These are phyloP conservation scores for Candida germanica DNA, from an alignment of 805 yeast genomes.

Conservation along the genomic window DNA sequence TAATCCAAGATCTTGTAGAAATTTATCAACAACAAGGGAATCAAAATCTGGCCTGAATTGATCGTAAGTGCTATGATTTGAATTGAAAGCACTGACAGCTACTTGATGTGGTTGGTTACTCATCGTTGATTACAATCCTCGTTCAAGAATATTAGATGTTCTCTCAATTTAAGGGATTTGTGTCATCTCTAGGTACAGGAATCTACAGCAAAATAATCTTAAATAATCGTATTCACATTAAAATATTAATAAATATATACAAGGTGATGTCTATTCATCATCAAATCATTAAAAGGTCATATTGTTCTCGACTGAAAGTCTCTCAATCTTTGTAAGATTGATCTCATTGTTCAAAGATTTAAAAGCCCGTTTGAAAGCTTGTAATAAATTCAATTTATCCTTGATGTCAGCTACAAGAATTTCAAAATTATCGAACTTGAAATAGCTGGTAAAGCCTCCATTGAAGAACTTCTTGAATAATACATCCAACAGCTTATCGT, in stretches of 20 bases:
- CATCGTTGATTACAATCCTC: too few species aligned
- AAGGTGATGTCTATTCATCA: neutral
- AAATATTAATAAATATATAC: neutral
- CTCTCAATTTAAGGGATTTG: too few species aligned
- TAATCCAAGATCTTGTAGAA: conserved; percentile 38
- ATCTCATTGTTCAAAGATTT: conserved; percentile 21
- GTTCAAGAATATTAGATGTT: too few species aligned
- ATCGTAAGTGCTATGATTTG: conserved; percentile 53
- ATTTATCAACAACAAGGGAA: conserved; percentile 38
- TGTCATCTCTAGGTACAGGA: too few species aligned
- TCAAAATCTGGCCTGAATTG: conserved; percentile 50
- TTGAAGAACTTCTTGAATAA: conserved; percentile 25
- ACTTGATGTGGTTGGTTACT: conserved; percentile 22
- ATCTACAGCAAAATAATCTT: too few species aligned
- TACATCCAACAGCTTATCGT: conserved; percentile 22
- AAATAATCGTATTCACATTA: too few species aligned
- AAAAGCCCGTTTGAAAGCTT: conserved; percentile 23
- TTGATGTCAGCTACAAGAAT: conserved; percentile 15
- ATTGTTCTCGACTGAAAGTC: conserved; percentile 2
- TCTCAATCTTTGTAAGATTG: conserved; percentile 12
- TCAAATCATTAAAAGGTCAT: conserved; percentile 5
- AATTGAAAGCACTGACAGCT: conserved; percentile 48
- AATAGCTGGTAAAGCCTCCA: conserved; percentile 14
- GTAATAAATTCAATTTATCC: conserved; percentile 21
- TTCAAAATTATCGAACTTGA: conserved; percentile 33